These are phyloP conservation scores for Exophiala xenobiotica DNA, from an alignment of 2,329 filamentous ascomycete species.

Conservation along the genomic window DNA sequence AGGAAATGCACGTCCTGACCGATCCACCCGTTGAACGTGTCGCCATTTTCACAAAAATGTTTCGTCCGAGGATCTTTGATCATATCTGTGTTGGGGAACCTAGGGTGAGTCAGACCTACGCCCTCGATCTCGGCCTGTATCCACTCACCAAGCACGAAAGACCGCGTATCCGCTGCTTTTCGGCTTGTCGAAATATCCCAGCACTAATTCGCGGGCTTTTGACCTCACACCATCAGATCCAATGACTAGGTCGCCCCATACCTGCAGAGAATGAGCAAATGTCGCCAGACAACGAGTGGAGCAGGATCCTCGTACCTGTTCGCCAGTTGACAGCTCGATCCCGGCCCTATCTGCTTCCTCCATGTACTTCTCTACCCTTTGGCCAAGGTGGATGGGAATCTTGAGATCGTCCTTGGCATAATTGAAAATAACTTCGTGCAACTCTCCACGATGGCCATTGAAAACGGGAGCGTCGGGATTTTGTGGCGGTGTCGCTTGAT, in stretches of 20 bases:
- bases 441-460: constrained; percentile 61
- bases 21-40: constrained; percentile 29
- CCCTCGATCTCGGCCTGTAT: constrained; percentile 48
- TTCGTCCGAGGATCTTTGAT: constrained; percentile 24
- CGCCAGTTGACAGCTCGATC: constrained; percentile 51
- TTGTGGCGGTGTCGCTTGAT: constrained; percentile 50
- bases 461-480: constrained; percentile 54
- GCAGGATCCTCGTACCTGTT: constrained; percentile 39
- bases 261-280: constrained; percentile 8
- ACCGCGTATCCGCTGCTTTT: constrained; percentile 34
- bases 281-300: too few relatives aligned
- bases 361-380: constrained; percentile 54
- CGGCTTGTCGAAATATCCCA: constrained; percentile 37
- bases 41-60: constrained; percentile 28
- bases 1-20: constrained; percentile 44
- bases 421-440: constrained; percentile 61
- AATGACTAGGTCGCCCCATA: constrained; percentile 22
- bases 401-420: constrained; percentile 56
- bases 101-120: constrained; percentile 1
- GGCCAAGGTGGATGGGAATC: constrained; percentile 57
- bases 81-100: constrained; percentile 35
- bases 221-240: constrained; percentile 26
- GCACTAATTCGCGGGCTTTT: constrained; percentile 25
- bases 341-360: constrained; percentile 54
- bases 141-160: constrained; percentile 31